Conservation (phyloP, 805 yeast genomes). For the Candida boidinii region DNA sequence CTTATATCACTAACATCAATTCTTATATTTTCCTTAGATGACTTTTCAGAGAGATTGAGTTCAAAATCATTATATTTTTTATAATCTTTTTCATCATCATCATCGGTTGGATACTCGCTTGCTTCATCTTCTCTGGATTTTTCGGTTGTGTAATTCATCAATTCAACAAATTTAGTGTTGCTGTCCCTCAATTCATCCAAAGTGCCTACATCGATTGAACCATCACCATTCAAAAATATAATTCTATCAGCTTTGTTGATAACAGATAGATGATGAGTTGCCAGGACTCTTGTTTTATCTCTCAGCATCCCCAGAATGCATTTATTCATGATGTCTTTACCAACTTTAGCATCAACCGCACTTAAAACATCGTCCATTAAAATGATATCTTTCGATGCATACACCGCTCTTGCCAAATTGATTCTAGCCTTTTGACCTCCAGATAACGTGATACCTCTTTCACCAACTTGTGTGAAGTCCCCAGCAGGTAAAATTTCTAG, state of each 20-base stretch:
- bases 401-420: conserved; percentile 62
- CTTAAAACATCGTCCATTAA: conserved; percentile 58
- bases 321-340: conserved; percentile 43
- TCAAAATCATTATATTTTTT: conserved; percentile 12
- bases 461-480: conserved; percentile 75
- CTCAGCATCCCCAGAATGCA: conserved; percentile 56
- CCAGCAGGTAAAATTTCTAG: conserved; percentile 63
- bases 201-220: conserved; percentile 53
- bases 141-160: conserved; percentile 32
- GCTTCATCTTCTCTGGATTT: conserved; percentile 20
- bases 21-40: conserved; percentile 7
- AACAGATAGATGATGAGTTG: conserved; percentile 77
- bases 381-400: conserved; percentile 49
- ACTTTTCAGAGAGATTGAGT: conserved; percentile 1
- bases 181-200: conserved; percentile 39
- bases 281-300: conserved; percentile 60
- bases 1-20: conserved; percentile 7
- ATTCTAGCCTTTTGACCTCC: conserved; percentile 84
- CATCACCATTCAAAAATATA: conserved; percentile 60
- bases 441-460: conserved; percentile 73
- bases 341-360: conserved; percentile 70
- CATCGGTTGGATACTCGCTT: conserved; percentile 21
- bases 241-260: conserved; percentile 63
- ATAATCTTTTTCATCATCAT: conserved; percentile 18
- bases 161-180: conserved; percentile 26